Evolutionary conservation across 2,329 filamentous ascomycete genomes (phyloP).

Genomic region (Ophiostoma australiae): DNA sequence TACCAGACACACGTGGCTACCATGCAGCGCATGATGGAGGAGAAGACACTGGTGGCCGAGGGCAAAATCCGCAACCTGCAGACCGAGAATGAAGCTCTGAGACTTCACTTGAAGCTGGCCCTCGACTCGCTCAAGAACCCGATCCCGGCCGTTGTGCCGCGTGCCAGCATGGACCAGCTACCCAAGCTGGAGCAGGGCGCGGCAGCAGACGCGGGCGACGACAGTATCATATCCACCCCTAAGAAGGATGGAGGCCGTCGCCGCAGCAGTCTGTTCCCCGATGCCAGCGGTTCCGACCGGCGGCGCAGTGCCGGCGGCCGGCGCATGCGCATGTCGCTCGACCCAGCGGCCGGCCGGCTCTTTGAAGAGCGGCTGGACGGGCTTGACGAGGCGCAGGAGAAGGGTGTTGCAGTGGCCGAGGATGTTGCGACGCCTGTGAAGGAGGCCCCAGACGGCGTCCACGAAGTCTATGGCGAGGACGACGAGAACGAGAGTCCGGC

Average conservation of each 20-base stretch:
- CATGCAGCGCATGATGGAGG: slow-evolving; percentile 96
- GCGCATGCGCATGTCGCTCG: slow-evolving; percentile 24
- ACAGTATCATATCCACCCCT: not conserved
- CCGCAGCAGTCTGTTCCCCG: slow-evolving; percentile 21
- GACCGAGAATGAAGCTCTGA: slow-evolving; percentile 83
- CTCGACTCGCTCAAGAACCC: slow-evolving; percentile 86
- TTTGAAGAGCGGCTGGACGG: slow-evolving; percentile 25
- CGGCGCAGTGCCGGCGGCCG: slow-evolving; percentile 21
- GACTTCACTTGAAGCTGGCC: slow-evolving; percentile 81
- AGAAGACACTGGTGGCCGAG: slow-evolving; percentile 81
- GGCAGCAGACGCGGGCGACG: not conserved
- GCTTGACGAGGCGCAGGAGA: not conserved
- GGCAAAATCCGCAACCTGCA: slow-evolving; percentile 88
- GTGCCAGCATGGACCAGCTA: slow-evolving; percentile 17
- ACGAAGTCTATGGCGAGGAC: slow-evolving; percentile 28
- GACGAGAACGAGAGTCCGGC: slow-evolving; percentile 29
- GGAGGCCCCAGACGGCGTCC: slow-evolving; percentile 23
- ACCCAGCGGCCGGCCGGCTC: slow-evolving; percentile 14
- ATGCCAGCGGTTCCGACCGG: slow-evolving; percentile 24
- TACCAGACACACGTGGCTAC: slow-evolving; percentile 85
- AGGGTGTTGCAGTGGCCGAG: not conserved
- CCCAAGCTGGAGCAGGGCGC: not conserved
- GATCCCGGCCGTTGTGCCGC: slow-evolving; percentile 58
- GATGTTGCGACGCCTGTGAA: not conserved
- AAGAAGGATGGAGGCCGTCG: not conserved